Conservation (phyloP, 2,329 filamentous ascomycete species). For the Colletotrichum tamarilloi region DNA sequence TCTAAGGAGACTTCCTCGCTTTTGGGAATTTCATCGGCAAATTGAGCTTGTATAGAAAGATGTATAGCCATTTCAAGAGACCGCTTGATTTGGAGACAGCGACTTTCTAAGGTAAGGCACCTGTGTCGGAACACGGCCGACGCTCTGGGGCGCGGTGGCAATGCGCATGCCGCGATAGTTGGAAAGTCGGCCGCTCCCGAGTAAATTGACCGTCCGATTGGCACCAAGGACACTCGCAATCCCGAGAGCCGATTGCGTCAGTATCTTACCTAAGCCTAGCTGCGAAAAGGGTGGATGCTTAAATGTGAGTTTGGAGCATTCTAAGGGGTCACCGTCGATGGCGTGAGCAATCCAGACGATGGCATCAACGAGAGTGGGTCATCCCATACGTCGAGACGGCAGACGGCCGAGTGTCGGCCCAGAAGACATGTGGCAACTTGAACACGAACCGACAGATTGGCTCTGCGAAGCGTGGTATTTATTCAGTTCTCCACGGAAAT, state of each 20-base stretch:
- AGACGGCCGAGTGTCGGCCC: background rate
- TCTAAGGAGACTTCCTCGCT: background rate
- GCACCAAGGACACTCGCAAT: constrained; percentile 6
- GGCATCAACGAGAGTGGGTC: constrained; percentile 34
- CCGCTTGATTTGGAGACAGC: background rate
- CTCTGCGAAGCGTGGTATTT: background rate
- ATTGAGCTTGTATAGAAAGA: background rate
- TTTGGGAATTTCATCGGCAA: background rate
- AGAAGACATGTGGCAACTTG: background rate
- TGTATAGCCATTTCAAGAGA: background rate
- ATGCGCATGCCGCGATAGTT: background rate
- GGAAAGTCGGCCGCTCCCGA: background rate
- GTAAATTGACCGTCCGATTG: background rate
- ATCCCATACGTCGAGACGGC: background rate
- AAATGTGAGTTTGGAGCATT: background rate
- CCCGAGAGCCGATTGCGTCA: constrained; percentile 25
- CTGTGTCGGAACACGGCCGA: constrained; percentile 16
- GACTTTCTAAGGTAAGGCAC: too few species aligned
- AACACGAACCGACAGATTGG: background rate
- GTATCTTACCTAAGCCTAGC: constrained; percentile 1
- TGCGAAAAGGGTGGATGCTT: background rate
- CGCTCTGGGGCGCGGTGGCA: too few species aligned
- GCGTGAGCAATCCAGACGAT: constrained; percentile 30
- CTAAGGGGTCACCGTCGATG: constrained; percentile 17
- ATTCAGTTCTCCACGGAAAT: background rate